phyloP scores from a whole-genome alignment of 2,329 filamentous ascomycete species.

The Dissoconium aciculare region DNA sequence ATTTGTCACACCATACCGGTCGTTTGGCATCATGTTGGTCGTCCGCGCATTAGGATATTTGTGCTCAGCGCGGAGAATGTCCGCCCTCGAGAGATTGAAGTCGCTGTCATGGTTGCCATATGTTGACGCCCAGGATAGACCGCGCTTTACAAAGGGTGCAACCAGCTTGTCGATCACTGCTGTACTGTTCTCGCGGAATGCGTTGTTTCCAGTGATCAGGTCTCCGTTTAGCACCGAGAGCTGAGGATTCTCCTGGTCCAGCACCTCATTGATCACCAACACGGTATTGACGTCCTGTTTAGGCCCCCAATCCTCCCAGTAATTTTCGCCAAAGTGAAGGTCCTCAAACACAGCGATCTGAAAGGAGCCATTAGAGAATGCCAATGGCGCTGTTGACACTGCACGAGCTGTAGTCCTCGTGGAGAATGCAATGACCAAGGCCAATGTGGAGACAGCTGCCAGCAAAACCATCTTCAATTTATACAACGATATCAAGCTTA shows the following conservation, averaged over 20 bases:
- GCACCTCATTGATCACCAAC: conserved; percentile 42
- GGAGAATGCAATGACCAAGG: too few species aligned
- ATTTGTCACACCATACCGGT: conserved; percentile 35
- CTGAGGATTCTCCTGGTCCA: conserved; percentile 42
- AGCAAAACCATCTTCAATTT: too few species aligned
- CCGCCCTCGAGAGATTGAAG: conserved; percentile 39
- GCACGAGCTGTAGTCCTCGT: too few species aligned
- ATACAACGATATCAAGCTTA: too few species aligned
- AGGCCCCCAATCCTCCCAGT: conserved; percentile 28
- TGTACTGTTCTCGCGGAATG: conserved; percentile 40
- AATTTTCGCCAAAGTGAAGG: conserved; percentile 51
- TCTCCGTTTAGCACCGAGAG: conserved; percentile 59
- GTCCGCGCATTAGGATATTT: conserved; percentile 28
- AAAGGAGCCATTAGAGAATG: conserved; percentile 32
- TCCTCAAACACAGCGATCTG: conserved; percentile 50
- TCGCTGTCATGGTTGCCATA: conserved; percentile 58
- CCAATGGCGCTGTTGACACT: too few species aligned
- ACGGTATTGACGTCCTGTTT: conserved; percentile 43
- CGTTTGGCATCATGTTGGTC: conserved; percentile 27
- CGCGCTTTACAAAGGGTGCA: conserved; percentile 39
- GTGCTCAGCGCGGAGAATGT: conserved; percentile 29
- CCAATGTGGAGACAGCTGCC: too few species aligned
- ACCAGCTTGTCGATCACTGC: conserved; percentile 46
- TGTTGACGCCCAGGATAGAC: conserved; percentile 48
- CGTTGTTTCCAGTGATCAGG: conserved; percentile 53